Conservation (phyloP, 352 stramenopile species). For the Blastocystis hominis region DNA sequence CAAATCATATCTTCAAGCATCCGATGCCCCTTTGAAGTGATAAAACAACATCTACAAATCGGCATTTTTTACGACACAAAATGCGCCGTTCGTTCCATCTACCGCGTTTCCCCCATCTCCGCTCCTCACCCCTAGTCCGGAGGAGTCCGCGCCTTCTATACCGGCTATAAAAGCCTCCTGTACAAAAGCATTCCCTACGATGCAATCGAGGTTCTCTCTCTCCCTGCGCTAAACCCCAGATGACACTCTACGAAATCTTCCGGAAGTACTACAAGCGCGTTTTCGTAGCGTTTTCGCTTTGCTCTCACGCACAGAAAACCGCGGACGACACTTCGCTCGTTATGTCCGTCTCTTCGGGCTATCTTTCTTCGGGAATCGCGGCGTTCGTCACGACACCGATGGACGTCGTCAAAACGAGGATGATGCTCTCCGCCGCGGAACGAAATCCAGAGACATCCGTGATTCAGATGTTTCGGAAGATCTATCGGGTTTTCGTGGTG, state of each 20-base stretch:
- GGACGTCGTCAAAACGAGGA: constrained; percentile 55
- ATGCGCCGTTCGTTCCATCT: constrained; percentile 53
- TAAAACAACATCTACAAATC: constrained; percentile 54
- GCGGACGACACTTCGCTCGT: constrained; percentile 31
- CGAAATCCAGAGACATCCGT: constrained; percentile 6
- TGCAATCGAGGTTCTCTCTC: constrained; percentile 16
- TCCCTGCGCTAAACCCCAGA: neutral
- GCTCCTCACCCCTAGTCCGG: constrained; percentile 14
- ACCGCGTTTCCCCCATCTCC: neutral
- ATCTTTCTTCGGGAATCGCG: constrained; percentile 20
- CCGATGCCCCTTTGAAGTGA: constrained; percentile 46
- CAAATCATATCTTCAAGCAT: constrained; percentile 35
- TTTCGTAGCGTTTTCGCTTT: neutral
- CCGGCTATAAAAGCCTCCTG: constrained; percentile 24
- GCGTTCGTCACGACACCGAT: constrained; percentile 46
- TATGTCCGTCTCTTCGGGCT: constrained; percentile 19
- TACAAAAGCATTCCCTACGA: constrained; percentile 58
- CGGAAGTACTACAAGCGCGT: constrained; percentile 19
- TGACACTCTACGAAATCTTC: constrained; percentile 54
- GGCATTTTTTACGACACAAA: constrained; percentile 52
- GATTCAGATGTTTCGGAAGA: constrained; percentile 14
- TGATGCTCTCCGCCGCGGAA: constrained; percentile 51
- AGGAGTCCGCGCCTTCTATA: constrained; percentile 45
- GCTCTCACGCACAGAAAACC: neutral
- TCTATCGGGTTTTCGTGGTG: neutral